phyloP scores from a whole-genome alignment of 805 yeast species.

The Torulaspora indica region DNA sequence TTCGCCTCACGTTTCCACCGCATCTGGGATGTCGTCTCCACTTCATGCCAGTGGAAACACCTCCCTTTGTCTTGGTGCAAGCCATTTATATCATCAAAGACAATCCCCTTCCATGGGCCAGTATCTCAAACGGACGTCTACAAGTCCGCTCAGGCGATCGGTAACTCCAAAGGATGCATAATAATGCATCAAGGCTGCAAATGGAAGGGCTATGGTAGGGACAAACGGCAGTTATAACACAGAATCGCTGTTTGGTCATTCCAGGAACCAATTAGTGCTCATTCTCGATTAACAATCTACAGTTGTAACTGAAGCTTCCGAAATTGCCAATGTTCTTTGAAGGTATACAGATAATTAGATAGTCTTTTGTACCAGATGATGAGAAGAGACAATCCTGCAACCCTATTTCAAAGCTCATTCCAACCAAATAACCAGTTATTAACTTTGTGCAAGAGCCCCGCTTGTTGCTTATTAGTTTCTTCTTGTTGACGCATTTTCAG shows the following conservation, averaged over 20 bases:
- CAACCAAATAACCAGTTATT: constrained; percentile 51
- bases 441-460: constrained; percentile 32
- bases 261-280: background rate
- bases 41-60: constrained; percentile 6
- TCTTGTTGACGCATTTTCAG: constrained; percentile 29
- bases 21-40: constrained; percentile 11
- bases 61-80: constrained; percentile 3
- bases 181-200: background rate
- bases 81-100: constrained; percentile 2
- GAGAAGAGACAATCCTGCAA: background rate
- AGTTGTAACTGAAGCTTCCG: background rate
- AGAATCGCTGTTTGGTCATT: too few species aligned
- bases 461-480: constrained; percentile 16
- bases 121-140: constrained; percentile 8
- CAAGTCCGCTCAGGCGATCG: constrained; percentile 12
- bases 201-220: background rate
- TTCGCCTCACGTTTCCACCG: constrained; percentile 9
- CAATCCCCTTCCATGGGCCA: constrained; percentile 1
- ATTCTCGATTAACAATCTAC: background rate
- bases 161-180: background rate
- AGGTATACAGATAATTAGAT: background rate
- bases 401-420: constrained; percentile 40
- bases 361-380: background rate
- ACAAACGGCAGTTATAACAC: background rate
- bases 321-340: background rate